A percentile compares a stretch with the other conserved stretches of the same genome.
These are phyloP conservation scores for Aristolochia californica DNA, from an alignment of 164 flowering plant species.

Conservation along the genomic window DNA sequence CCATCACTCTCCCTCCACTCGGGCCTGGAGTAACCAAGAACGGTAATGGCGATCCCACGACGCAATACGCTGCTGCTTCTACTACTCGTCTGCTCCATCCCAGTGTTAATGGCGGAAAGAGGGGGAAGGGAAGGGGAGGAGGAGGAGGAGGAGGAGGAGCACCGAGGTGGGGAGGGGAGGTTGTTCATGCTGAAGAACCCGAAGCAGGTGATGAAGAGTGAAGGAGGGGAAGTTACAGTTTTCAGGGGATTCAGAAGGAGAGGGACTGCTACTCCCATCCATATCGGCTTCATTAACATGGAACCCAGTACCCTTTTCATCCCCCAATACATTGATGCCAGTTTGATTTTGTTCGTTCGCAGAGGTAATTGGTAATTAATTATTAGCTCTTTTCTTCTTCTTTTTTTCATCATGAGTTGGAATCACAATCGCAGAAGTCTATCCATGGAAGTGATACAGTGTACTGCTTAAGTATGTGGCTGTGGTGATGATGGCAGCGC, in stretches of 20 bases:
- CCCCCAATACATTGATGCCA: not conserved
- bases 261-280: conserved; percentile 29
- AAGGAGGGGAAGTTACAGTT: conserved; percentile 74
- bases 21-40: too few species aligned
- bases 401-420: too few species aligned
- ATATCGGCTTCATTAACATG: conserved; percentile 35
- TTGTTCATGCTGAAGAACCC: conserved; percentile 47
- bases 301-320: not conserved
- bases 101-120: too few species aligned
- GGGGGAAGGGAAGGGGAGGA: too few species aligned
- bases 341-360: not conserved
- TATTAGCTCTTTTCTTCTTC: not conserved
- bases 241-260: conserved; percentile 27
- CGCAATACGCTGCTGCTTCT: too few species aligned
- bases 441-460: too few species aligned
- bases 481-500: not conserved
- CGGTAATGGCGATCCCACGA: too few species aligned
- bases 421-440: too few species aligned
- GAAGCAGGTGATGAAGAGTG: conserved; percentile 41
- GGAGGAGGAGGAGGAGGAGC: too few species aligned
- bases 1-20: too few species aligned
- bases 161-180: conserved; percentile 4
- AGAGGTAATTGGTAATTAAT: not conserved
- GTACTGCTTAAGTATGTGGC: not conserved
- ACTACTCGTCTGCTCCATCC: too few species aligned